phyloP scores from a whole-genome alignment of 345 rosid genomes.

The Boechera divaricarpa region DNA sequence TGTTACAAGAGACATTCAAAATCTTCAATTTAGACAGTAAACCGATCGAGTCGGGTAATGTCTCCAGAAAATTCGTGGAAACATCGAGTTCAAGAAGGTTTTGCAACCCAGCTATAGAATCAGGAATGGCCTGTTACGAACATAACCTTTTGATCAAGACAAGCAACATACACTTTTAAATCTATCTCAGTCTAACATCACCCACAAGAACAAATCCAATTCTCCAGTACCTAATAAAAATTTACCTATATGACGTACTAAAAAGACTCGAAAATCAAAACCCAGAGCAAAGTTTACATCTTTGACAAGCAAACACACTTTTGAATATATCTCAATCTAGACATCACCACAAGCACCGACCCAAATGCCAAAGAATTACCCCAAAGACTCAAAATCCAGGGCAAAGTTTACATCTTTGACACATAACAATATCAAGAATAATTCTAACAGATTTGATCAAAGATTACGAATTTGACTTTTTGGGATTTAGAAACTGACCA shows the following conservation, averaged over 20 bases:
- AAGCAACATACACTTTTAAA: neutral
- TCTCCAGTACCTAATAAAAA: too few relatives aligned
- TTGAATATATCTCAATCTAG: neutral
- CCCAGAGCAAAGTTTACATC: neutral
- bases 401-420: neutral
- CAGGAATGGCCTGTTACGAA: constrained; percentile 72
- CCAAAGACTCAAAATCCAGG: neutral
- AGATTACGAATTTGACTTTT: neutral
- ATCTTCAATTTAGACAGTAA: constrained; percentile 68
- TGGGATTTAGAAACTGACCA: constrained; percentile 51
- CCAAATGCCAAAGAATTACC: neutral
- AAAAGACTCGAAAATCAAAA: constrained; percentile 1
- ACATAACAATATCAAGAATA: neutral
- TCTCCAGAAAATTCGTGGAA: constrained; percentile 73
- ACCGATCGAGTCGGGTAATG: constrained; percentile 87
- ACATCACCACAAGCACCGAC: neutral
- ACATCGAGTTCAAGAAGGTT: constrained; percentile 77
- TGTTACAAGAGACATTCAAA: constrained; percentile 75
- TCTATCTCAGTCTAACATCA: neutral
- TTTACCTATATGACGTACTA: neutral
- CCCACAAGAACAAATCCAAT: neutral
- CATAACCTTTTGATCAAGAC: constrained; percentile 28
- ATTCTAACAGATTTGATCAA: neutral
- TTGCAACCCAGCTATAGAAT: constrained; percentile 82
- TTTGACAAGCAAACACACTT: neutral